phyloP scores from a whole-genome alignment of 2,329 filamentous ascomycete species.

The Pleurostoma richardsiae region DNA sequence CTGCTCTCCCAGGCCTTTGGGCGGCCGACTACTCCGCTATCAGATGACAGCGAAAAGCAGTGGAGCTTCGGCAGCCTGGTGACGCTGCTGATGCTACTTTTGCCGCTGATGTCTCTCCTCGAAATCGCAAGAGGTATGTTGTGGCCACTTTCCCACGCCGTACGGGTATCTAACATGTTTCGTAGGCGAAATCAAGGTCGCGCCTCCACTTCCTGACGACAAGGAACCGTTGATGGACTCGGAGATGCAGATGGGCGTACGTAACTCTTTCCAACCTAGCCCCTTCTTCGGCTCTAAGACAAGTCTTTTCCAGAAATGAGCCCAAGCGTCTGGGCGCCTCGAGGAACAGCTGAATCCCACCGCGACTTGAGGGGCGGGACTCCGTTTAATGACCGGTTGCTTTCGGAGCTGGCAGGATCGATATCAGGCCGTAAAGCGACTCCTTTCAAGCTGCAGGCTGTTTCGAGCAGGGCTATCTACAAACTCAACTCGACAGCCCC shows the following conservation, averaged over 20 bases:
- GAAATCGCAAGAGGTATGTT: slow-evolving; percentile 41
- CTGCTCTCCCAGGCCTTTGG: slow-evolving; percentile 58
- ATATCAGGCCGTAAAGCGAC: too few species aligned
- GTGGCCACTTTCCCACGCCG: not conserved
- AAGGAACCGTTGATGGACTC: slow-evolving; percentile 30
- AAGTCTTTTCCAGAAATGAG: slow-evolving; percentile 16
- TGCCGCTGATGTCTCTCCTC: slow-evolving; percentile 54
- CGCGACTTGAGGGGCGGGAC: too few species aligned
- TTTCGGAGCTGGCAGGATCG: too few species aligned
- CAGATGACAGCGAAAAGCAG: slow-evolving; percentile 46
- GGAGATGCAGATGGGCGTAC: slow-evolving; percentile 27
- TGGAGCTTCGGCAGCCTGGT: slow-evolving; percentile 63
- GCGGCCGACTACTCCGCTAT: slow-evolving; percentile 40
- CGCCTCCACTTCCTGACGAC: slow-evolving; percentile 35
- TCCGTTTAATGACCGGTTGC: too few species aligned
- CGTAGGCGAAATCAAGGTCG: slow-evolving; percentile 40
- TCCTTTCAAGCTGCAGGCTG: too few species aligned
- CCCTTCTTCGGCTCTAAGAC: slow-evolving; percentile 28
- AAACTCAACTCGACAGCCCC: too few species aligned
- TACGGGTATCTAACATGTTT: slow-evolving; percentile 14
- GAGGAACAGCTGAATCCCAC: too few species aligned
- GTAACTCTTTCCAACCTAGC: slow-evolving; percentile 35
- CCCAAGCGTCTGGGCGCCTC: not conserved
- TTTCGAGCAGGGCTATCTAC: too few species aligned
- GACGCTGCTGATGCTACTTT: slow-evolving; percentile 51